Percentiles rank a stretch among this genome's conserved stretches.
Evolutionary conservation across 257 asterid species (phyloP).

Genomic region (Thymus quinquecostatus): DNA sequence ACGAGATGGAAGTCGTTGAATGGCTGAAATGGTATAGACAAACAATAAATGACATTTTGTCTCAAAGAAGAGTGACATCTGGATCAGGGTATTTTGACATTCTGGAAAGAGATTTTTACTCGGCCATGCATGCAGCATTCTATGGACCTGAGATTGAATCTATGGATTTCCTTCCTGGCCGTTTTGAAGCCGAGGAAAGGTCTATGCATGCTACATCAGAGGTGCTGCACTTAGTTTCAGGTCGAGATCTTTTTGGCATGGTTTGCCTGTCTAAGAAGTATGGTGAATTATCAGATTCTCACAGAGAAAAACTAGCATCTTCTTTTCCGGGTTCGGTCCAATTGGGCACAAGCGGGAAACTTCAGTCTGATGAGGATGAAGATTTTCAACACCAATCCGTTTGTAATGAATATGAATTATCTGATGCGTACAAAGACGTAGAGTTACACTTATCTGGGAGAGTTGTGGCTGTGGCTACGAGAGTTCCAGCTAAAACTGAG

Average conservation of each 20-base stretch:
- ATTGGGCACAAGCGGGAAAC: conserved; percentile 29
- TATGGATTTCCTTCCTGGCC: conserved; percentile 72
- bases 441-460: conserved; percentile 77
- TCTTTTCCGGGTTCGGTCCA: conserved; percentile 34
- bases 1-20: conserved; percentile 89
- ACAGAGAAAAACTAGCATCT: conserved; percentile 46
- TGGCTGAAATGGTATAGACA: conserved; percentile 91
- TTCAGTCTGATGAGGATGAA: conserved; percentile 34
- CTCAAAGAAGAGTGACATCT: conserved; percentile 77
- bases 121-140: conserved; percentile 83
- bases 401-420: conserved; percentile 34
- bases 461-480: conserved; percentile 78
- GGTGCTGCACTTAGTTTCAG: conserved; percentile 93
- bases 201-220: conserved; percentile 62
- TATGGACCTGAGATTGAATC: conserved; percentile 89
- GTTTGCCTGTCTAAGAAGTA: conserved; percentile 62
- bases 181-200: conserved; percentile 97
- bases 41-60: conserved; percentile 70
- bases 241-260: conserved; percentile 90
- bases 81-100: conserved; percentile 87
- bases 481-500: conserved; percentile 60
- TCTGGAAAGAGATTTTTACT: conserved; percentile 81
- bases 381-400: conserved; percentile 39
- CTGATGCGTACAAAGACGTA: conserved; percentile 73
- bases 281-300: conserved; percentile 52